A percentile compares a stretch with the other conserved stretches of the same genome.
Evolutionary conservation across 495 filamentous ascomycete species (phyloP).

Genomic region (Trichocladium uniseriatum): DNA sequence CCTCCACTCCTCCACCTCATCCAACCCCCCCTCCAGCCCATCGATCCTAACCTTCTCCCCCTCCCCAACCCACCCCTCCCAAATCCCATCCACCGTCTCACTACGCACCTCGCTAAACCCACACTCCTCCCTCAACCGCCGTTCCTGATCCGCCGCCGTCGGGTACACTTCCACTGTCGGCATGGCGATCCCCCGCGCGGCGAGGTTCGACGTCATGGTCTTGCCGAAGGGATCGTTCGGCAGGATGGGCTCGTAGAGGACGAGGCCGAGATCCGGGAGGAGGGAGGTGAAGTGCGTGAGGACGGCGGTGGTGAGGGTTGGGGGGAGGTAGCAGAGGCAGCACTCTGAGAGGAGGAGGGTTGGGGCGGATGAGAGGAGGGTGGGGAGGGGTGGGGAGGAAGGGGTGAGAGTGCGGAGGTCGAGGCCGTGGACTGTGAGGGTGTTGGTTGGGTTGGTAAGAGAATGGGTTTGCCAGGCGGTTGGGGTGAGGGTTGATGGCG

Average conservation of each 20-base stretch:
- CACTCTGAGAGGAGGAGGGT: conserved; percentile 88
- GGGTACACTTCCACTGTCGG: conserved; percentile 70
- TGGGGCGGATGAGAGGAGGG: conserved; percentile 44
- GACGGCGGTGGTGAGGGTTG: conserved; percentile 49
- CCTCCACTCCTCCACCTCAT: conserved; percentile 94
- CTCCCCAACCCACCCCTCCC: conserved; percentile 59
- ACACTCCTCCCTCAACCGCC: conserved; percentile 46
- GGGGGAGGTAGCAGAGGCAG: conserved; percentile 79
- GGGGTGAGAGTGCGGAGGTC: conserved; percentile 61
- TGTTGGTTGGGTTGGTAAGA: conserved; percentile 50
- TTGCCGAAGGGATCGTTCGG: conserved; percentile 77
- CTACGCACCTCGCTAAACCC: conserved; percentile 51
- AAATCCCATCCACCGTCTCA: conserved; percentile 64
- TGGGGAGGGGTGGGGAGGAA: conserved; percentile 13
- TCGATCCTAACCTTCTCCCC: conserved; percentile 76
- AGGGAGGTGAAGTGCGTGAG: conserved; percentile 58
- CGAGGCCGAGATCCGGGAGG: conserved; percentile 45
- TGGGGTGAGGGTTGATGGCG: conserved; percentile 14
- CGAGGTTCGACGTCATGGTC: conserved; percentile 87
- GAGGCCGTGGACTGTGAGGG: conserved; percentile 69
- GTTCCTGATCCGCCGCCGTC: conserved; percentile 53
- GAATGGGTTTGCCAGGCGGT: conserved; percentile 25
- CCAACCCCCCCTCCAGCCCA: conserved; percentile 74
- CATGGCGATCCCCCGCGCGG: conserved; percentile 71
- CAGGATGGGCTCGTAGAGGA: conserved; percentile 84